Conservation (phyloP, 78 protist species). For the Paulinella micropora region DNA sequence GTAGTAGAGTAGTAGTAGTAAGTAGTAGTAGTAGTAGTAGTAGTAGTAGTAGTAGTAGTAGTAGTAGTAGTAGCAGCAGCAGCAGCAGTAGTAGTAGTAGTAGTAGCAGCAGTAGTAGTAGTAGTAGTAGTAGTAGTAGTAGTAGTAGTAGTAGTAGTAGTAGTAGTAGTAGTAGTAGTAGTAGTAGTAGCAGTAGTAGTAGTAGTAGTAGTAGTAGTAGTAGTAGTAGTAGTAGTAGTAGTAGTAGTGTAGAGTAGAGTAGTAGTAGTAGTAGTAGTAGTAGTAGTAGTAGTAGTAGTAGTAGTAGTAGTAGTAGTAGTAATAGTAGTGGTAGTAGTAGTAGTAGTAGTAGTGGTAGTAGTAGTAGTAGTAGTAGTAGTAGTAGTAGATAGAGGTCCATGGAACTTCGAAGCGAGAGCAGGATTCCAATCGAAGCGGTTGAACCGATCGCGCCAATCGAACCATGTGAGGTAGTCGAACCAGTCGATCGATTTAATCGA, state of each 20-base stretch:
- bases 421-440: neutral
- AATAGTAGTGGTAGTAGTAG: neutral
- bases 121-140: neutral
- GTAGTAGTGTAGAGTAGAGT: neutral
- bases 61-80: neutral
- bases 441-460: neutral
- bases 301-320: neutral
- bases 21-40: neutral
- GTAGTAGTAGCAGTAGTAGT: neutral
- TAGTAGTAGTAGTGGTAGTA: neutral
- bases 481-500: neutral
- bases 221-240: neutral
- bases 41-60: neutral
- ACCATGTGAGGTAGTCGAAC: neutral
- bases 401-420: neutral
- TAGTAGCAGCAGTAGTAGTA: neutral
- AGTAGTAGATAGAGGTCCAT: neutral
- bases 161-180: neutral
- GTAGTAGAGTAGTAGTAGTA: neutral
- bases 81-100: neutral
- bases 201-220: neutral
- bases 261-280: neutral
- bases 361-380: neutral
- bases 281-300: neutral
- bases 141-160: neutral